A percentile compares a stretch with the other conserved stretches of the same genome.
Conservation (phyloP, 257 asterid species). For the Solanum verrucosum region DNA sequence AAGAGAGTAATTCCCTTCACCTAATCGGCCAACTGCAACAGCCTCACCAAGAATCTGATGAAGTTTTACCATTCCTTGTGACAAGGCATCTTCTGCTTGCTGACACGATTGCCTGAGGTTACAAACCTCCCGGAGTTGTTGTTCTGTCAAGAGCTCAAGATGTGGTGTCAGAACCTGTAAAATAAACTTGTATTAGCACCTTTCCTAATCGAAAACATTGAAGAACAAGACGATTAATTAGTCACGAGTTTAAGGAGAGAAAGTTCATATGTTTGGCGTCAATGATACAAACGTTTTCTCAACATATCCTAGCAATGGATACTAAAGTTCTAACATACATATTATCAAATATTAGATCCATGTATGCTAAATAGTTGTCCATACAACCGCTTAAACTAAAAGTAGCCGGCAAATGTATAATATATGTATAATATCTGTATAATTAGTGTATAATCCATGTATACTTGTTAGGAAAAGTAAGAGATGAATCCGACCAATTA, state of each 20-base stretch:
- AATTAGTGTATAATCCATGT: background rate
- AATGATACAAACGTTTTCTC: background rate
- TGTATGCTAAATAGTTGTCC: background rate
- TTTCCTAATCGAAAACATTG: background rate
- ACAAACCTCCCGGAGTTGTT: constrained; percentile 33
- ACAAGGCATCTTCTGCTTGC: constrained; percentile 85
- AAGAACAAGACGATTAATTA: background rate
- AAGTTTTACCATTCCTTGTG: constrained; percentile 81
- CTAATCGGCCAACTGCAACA: constrained; percentile 35
- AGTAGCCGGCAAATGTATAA: background rate
- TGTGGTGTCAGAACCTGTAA: constrained; percentile 62
- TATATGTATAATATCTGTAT: background rate
- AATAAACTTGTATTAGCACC: background rate
- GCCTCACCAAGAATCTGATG: constrained; percentile 48
- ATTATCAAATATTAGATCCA: background rate
- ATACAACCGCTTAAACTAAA: background rate
- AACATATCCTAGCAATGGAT: background rate
- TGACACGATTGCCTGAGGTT: constrained; percentile 63
- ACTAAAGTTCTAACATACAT: background rate
- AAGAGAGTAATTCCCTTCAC: constrained; percentile 50
- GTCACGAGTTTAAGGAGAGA: background rate
- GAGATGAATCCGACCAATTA: background rate
- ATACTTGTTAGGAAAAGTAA: background rate
- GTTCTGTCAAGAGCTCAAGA: constrained; percentile 49
- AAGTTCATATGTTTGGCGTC: background rate